Base-by-base conservation (phyloP, 2,329 filamentous ascomycete species). In the Truncatella angustata region DNA sequence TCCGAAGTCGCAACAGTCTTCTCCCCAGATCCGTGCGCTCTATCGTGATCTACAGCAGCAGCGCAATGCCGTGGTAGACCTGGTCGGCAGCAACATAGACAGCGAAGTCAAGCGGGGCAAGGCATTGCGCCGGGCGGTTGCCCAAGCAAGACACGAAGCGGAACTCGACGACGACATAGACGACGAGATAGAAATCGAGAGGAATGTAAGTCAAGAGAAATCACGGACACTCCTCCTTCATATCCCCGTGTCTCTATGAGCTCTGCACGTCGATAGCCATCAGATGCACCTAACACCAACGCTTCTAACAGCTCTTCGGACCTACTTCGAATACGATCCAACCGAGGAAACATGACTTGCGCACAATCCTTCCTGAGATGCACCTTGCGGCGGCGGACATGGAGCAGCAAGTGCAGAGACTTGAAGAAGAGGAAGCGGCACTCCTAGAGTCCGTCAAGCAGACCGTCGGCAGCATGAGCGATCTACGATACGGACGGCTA, bases 41-140 rank as follows among this genome's bases (percentile, higher is more conserved):
- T 96, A 95, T 66, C 84, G 88, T 44, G 88, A 94, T 66, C 78
- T 96, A 3, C 88, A 94, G 62, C 79, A 85, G 54, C 82, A 91
- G 65, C 84, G 91, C 50, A 84, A 86, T 55, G 77, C 79, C 44
- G 75, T 87, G 10, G 79, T 91, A 50, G 88, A 93, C 60, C 68
- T 74, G 4, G 85, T 95, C 12, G 77, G 83, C 63, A 67, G 69
- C 7, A 88, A 83, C 59, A 87, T 92, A 53, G 76, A 78, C 5
- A 71, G 72, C n/a, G 87, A 92, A 67, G 78, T 80, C 44, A 80
- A 78, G 61, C 75, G 78, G 28, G 86, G 86, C 24, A 79, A 78
- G 56, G 74, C 71, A 16, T 74, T 88, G 62, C 76, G 79, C 44
- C 76, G 80, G 9, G 79, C 82, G 42, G 80, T 87, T 23, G 72